A percentile compares a stretch with the other conserved stretches of the same genome.
phyloP scores from a whole-genome alignment of 2,329 filamentous ascomycete genomes.

The Sclerotinia glacialis region DNA sequence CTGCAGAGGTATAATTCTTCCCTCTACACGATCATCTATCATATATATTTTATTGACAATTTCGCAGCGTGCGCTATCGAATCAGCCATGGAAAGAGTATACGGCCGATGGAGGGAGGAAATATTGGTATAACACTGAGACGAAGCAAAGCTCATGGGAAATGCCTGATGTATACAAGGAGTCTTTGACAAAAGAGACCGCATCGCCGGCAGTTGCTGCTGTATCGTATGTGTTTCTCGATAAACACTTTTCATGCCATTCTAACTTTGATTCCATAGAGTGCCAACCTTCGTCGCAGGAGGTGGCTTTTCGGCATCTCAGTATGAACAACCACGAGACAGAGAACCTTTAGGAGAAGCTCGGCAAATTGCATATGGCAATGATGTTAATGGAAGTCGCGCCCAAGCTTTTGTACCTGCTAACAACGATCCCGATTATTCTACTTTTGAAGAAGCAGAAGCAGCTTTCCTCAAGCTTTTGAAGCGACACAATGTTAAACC shows the following conservation, averaged over 20 bases:
- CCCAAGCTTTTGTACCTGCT: conserved; percentile 60
- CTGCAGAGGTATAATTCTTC: conserved; percentile 63
- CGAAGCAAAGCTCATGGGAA: conserved; percentile 90
- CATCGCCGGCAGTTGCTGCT: conserved; percentile 42
- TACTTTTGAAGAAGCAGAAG: conserved; percentile 82
- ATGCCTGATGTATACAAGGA: conserved; percentile 82
- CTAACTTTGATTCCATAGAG: conserved; percentile 26
- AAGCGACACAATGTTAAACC: conserved; percentile 81
- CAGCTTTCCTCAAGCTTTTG: conserved; percentile 87
- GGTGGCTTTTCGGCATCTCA: conserved; percentile 41
- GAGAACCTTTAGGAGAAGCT: conserved; percentile 49
- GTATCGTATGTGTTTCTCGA: conserved; percentile 44
- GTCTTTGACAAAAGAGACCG: conserved; percentile 60
- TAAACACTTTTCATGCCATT: background rate
- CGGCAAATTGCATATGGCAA: conserved; percentile 58
- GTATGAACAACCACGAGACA: conserved; percentile 40
- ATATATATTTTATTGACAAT: conserved; percentile 22
- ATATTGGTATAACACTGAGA: conserved; percentile 94
- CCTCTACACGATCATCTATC: conserved; percentile 27
- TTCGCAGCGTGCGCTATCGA: conserved; percentile 68
- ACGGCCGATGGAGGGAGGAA: conserved; percentile 80
- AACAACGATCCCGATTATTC: conserved; percentile 74
- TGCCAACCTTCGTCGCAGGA: conserved; percentile 45
- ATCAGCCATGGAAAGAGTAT: conserved; percentile 91
- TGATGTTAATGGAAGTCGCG: conserved; percentile 48